Conservation (phyloP, 1,284 basidiomycete genomes). For the Clitocybe nebularis region DNA sequence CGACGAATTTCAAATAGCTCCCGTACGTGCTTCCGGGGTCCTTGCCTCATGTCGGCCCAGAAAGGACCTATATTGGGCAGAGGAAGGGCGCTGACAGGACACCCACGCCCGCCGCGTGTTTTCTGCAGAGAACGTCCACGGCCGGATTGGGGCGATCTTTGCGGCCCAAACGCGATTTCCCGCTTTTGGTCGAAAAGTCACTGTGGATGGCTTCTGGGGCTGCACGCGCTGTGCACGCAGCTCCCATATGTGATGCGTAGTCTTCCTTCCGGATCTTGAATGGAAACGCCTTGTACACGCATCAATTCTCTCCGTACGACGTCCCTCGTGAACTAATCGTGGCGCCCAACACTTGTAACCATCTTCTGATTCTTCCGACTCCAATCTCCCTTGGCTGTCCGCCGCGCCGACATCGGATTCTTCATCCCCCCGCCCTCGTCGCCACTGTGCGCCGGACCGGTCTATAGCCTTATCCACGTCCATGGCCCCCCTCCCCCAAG, state of each 20-base stretch:
- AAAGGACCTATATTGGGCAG: not conserved
- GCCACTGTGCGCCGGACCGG: too few relatives aligned
- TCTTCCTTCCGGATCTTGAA: not conserved
- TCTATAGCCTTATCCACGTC: too few relatives aligned
- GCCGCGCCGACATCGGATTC: too few relatives aligned
- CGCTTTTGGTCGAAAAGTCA: not conserved
- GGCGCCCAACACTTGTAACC: too few relatives aligned
- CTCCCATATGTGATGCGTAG: too few relatives aligned
- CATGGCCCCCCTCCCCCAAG: too few relatives aligned
- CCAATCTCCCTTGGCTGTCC: too few relatives aligned
- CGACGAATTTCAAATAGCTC: not conserved
- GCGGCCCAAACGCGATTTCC: too few relatives aligned
- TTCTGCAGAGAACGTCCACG: not conserved
- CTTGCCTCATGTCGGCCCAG: constrained; percentile 1
- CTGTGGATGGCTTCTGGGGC: not conserved
- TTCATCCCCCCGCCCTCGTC: too few relatives aligned
- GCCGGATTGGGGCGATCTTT: too few relatives aligned
- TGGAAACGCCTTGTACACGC: not conserved
- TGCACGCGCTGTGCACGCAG: not conserved
- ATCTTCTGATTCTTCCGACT: too few relatives aligned
- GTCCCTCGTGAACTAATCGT: too few relatives aligned
- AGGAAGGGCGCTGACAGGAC: not conserved
- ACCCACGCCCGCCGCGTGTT: constrained; percentile 1
- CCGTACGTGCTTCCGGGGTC: not conserved
- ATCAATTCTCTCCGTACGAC: not conserved